phyloP scores from a whole-genome alignment of 2,329 filamentous ascomycete genomes.

The Stylonectria norvegica region DNA sequence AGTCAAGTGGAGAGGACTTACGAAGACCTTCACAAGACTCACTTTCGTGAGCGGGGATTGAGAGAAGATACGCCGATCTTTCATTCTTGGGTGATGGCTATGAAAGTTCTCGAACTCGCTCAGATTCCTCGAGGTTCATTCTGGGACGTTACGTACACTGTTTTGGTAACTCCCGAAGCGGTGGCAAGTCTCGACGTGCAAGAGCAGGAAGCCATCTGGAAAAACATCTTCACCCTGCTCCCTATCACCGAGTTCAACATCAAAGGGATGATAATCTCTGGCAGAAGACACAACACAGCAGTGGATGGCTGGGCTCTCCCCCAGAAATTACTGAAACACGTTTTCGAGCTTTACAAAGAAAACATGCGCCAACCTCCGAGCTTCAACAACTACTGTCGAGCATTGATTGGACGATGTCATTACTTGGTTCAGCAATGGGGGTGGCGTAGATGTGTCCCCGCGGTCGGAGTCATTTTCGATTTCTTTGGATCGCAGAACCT shows the following conservation, averaged over 20 bases:
- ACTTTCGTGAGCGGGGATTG: constrained; percentile 51
- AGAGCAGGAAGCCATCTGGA: constrained; percentile 56
- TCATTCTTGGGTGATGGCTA: constrained; percentile 58
- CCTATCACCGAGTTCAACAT: constrained; percentile 60
- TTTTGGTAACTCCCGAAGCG: constrained; percentile 36
- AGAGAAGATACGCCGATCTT: constrained; percentile 41
- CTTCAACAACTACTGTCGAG: constrained; percentile 64
- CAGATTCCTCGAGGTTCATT: constrained; percentile 53
- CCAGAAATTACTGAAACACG: constrained; percentile 52
- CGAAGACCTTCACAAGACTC: constrained; percentile 42
- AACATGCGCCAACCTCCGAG: constrained; percentile 54
- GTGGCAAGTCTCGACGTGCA: constrained; percentile 41
- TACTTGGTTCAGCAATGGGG: constrained; percentile 63
- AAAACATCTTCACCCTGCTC: constrained; percentile 56
- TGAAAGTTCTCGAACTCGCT: constrained; percentile 50
- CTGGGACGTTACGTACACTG: constrained; percentile 55
- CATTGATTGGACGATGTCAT: constrained; percentile 58
- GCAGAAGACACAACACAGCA: constrained; percentile 27
- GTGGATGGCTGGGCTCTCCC: constrained; percentile 59
- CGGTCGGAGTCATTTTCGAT: constrained; percentile 62
- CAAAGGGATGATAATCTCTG: constrained; percentile 44
- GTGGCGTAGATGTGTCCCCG: constrained; percentile 55
- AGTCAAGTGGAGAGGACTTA: constrained; percentile 45
- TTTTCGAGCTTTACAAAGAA: constrained; percentile 57
- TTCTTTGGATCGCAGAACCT: constrained; percentile 63